Evolutionary conservation across 78 protist species (phyloP).

Genomic region (Chrysochromulina parva): DNA sequence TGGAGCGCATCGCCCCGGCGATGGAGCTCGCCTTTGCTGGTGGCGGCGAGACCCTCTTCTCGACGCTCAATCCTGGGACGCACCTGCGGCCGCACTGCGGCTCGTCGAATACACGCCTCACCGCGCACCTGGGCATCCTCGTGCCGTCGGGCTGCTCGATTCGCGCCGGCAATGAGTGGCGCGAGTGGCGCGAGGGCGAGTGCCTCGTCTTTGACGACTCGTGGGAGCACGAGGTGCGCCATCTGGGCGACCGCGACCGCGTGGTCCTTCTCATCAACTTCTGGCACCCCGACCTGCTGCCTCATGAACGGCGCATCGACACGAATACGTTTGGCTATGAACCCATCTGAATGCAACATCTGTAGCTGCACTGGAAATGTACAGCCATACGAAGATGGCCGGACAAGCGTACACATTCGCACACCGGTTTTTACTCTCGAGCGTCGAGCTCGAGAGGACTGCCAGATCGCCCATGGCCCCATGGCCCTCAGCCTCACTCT

Average conservation of each 20-base stretch:
- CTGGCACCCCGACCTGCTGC: background rate
- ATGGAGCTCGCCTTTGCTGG: background rate
- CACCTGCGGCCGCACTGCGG: slow-evolving; percentile 13
- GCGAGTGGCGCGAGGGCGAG: background rate
- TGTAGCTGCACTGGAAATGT: no score
- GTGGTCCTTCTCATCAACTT: slow-evolving; percentile 9
- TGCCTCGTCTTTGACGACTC: background rate
- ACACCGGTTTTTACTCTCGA: no score
- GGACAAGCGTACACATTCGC: no score
- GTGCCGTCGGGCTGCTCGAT: background rate
- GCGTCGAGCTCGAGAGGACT: no score
- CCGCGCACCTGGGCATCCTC: background rate
- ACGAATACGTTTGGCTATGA: no score
- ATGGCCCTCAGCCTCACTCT: no score
- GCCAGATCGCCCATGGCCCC: no score
- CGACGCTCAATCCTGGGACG: background rate
- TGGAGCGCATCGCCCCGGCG: background rate
- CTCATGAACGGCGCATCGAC: no score
- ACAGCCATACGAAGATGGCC: no score
- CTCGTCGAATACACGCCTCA: background rate
- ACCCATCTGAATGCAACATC: no score
- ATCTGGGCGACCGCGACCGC: background rate
- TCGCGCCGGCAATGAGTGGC: background rate
- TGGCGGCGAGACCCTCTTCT: slow-evolving; percentile 19
- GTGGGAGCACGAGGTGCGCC: background rate